phyloP scores from a whole-genome alignment of 1,284 basidiomycete species.

The Cryptococcus depauperatus region DNA sequence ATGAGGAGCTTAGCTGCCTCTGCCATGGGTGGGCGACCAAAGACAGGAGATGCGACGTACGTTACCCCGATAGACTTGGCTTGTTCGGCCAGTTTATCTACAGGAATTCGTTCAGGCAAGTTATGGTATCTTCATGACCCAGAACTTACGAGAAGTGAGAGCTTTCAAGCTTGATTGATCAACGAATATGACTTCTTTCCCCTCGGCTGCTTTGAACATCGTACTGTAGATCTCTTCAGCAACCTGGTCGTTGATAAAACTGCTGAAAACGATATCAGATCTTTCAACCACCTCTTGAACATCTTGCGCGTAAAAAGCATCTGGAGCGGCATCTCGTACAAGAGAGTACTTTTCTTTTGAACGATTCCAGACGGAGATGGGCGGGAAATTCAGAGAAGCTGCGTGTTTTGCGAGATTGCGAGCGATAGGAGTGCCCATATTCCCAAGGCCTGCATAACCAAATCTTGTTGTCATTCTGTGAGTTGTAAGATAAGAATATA shows the following conservation, averaged over 20 bases:
- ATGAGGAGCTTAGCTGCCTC: constrained; percentile 26
- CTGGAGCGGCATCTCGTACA: constrained; percentile 10
- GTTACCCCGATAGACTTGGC: constrained; percentile 13
- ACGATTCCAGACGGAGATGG: constrained; percentile 30
- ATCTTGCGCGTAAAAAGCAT: constrained; percentile 12
- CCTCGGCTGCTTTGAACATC: constrained; percentile 12
- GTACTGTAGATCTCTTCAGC: constrained; percentile 19
- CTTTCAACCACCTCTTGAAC: constrained; percentile 17
- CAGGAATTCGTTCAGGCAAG: background rate
- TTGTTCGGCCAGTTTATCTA: constrained; percentile 23
- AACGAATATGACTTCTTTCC: constrained; percentile 22
- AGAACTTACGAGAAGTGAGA: constrained; percentile 24
- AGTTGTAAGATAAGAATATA: background rate
- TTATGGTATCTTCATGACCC: background rate
- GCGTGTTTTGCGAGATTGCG: constrained; percentile 24
- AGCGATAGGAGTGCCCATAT: constrained; percentile 28
- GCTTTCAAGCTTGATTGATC: constrained; percentile 31
- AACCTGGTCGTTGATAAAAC: constrained; percentile 30
- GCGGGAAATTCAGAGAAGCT: constrained; percentile 8
- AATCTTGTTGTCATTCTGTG: constrained; percentile 9
- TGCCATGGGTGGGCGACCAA: constrained; percentile 30
- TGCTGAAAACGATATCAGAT: constrained; percentile 24
- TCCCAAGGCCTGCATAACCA: constrained; percentile 33
- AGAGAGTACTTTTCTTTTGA: constrained; percentile 24
- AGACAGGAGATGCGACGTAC: constrained; percentile 31